Evolutionary conservation across 2,329 filamentous ascomycete species (phyloP).

Genomic region (Cladosporium sp.): DNA sequence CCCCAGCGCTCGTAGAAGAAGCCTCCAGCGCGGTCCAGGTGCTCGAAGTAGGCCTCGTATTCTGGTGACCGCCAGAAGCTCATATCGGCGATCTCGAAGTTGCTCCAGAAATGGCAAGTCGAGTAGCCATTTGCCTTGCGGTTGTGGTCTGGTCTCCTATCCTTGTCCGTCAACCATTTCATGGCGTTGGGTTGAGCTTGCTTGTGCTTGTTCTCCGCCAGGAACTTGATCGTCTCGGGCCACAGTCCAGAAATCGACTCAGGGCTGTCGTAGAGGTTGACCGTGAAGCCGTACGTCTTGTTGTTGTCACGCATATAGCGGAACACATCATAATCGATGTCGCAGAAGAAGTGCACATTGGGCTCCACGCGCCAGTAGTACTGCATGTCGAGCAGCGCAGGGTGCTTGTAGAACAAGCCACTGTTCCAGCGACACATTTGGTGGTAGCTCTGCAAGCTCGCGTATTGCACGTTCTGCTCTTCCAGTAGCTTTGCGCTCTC

Average conservation of each 20-base stretch:
- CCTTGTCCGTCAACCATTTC: conserved; percentile 79
- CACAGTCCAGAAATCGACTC: conserved; percentile 83
- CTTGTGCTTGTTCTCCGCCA: conserved; percentile 74
- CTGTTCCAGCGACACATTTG: conserved; percentile 99
- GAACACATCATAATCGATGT: conserved; percentile 98
- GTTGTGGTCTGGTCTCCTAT: conserved; percentile 76
- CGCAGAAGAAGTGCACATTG: conserved; percentile 98
- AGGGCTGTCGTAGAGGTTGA: conserved; percentile 92
- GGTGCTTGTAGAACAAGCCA: conserved; percentile 96
- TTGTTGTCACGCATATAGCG: conserved; percentile 97
- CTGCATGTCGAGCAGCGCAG: conserved; percentile 74
- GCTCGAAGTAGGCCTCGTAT: conserved; percentile 95
- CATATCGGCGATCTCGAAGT: conserved; percentile 95
- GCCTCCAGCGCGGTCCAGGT: conserved; percentile 87
- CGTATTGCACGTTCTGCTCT: conserved; percentile 87
- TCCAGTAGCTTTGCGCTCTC: conserved; percentile 82
- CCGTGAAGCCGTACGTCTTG: conserved; percentile 98
- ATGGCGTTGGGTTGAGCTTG: conserved; percentile 81
- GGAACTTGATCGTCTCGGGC: conserved; percentile 93
- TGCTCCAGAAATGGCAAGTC: conserved; percentile 99
- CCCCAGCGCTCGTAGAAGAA: conserved; percentile 99
- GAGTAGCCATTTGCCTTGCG: conserved; percentile 85
- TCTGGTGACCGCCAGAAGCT: conserved; percentile 85
- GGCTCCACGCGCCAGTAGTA: conserved; percentile 99
- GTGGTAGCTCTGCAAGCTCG: conserved; percentile 85